These are phyloP conservation scores for Kuraishia capsulata DNA, from an alignment of 805 yeast genomes.

Conservation along the genomic window DNA sequence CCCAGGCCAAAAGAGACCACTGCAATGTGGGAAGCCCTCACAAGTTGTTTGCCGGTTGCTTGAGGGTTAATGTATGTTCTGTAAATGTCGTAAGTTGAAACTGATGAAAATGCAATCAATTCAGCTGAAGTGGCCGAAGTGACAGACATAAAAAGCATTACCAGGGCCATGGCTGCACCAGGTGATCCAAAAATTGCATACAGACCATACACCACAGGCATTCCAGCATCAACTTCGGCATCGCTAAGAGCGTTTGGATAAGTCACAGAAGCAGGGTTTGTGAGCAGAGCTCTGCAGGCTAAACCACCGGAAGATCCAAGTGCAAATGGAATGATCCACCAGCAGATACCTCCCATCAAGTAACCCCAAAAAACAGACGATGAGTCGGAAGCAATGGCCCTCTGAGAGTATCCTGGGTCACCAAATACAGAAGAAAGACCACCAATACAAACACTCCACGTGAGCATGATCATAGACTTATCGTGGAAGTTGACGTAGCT, in stretches of 20 bases:
- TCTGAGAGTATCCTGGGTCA: conserved; percentile 29
- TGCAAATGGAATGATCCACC: conserved; percentile 27
- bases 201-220: conserved; percentile 26
- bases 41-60: conserved; percentile 28
- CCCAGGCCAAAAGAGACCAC: conserved; percentile 33
- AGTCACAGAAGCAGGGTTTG: conserved; percentile 24
- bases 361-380: conserved; percentile 25
- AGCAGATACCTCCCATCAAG: conserved; percentile 25
- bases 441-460: conserved; percentile 22
- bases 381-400: conserved; percentile 32
- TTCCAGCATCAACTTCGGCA: conserved; percentile 28
- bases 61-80: conserved; percentile 28
- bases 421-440: conserved; percentile 24
- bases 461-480: conserved; percentile 20
- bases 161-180: conserved; percentile 31
- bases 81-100: conserved; percentile 30
- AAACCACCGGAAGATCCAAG: conserved; percentile 26
- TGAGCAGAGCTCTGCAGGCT: conserved; percentile 24
- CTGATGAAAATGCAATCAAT: conserved; percentile 30
- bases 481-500: conserved; percentile 23
- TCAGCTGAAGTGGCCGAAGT: conserved; percentile 35
- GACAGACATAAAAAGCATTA: conserved; percentile 32
- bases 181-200: conserved; percentile 26
- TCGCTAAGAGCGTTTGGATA: conserved; percentile 29
- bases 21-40: conserved; percentile 22